Percentiles rank a stretch among this genome's conserved stretches.
phyloP scores from a whole-genome alignment of 768 basidiomycete species.

The Pholiota molesta region DNA sequence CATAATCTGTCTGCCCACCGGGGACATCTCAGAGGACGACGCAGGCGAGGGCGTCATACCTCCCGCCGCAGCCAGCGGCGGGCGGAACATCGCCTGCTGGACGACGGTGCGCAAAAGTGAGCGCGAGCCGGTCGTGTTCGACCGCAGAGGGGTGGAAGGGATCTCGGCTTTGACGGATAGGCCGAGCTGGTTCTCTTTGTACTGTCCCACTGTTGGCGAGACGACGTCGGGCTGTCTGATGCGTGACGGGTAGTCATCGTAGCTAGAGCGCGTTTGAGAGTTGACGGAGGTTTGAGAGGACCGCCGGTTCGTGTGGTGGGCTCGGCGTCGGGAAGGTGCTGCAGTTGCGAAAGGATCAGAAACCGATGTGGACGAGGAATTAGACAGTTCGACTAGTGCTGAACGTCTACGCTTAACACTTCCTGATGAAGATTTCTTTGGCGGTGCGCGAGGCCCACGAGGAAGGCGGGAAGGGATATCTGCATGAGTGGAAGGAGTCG shows the following conservation, averaged over 20 bases:
- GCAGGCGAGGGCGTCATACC: slow-evolving; percentile 58
- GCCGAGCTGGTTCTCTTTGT: slow-evolving; percentile 45
- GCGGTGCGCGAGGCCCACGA: slow-evolving; percentile 44
- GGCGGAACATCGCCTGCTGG: slow-evolving; percentile 48
- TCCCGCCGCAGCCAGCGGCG: slow-evolving; percentile 33
- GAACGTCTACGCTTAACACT: slow-evolving; percentile 30
- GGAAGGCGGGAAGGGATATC: slow-evolving; percentile 39
- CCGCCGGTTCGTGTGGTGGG: slow-evolving; percentile 27
- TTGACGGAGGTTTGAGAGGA: slow-evolving; percentile 26
- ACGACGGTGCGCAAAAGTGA: slow-evolving; percentile 41
- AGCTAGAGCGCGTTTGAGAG: slow-evolving; percentile 11
- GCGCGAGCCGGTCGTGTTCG: slow-evolving; percentile 34
- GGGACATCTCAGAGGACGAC: slow-evolving; percentile 75
- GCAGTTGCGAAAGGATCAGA: slow-evolving; percentile 36
- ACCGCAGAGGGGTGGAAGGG: slow-evolving; percentile 50
- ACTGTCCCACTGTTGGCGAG: slow-evolving; percentile 10
- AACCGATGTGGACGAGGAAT: slow-evolving; percentile 16
- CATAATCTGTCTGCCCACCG: slow-evolving; percentile 71
- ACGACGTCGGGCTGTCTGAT: slow-evolving; percentile 5
- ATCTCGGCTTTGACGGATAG: slow-evolving; percentile 39
- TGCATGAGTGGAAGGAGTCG: slow-evolving; percentile 45
- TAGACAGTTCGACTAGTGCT: slow-evolving; percentile 25
- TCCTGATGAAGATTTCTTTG: slow-evolving; percentile 32
- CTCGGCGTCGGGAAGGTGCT: slow-evolving; percentile 31
- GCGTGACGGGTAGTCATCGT: slow-evolving; percentile 6